Conservation (phyloP, 768 basidiomycete genomes). For the Suillus bovinus region DNA sequence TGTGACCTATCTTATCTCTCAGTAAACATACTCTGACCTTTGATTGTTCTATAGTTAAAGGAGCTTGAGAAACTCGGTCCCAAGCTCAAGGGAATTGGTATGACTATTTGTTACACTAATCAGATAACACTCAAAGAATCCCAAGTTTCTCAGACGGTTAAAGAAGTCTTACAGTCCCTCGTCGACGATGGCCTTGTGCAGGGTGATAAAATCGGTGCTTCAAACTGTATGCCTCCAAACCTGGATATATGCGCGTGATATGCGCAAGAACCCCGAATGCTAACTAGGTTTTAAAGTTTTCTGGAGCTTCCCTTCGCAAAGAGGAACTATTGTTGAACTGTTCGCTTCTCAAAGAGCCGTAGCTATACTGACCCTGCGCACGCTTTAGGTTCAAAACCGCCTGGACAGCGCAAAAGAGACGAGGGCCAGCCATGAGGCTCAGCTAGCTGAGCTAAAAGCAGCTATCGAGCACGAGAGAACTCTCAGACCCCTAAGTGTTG, state of each 20-base stretch:
- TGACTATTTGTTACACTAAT: conserved; percentile 11
- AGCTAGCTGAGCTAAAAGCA: conserved; percentile 49
- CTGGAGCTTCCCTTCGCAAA: conserved; percentile 94
- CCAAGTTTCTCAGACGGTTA: conserved; percentile 85
- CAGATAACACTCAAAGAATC: conserved; percentile 1
- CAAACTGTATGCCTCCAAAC: conserved; percentile 64
- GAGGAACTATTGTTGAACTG: conserved; percentile 63
- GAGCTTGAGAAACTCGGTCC: conserved; percentile 89
- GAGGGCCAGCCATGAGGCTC: conserved; percentile 40
- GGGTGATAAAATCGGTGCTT: conserved; percentile 91
- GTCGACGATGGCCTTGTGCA: conserved; percentile 87
- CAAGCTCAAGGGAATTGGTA: conserved; percentile 91
- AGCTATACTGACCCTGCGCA: not conserved
- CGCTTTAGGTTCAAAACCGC: conserved; percentile 54
- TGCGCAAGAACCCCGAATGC: conserved; percentile 5
- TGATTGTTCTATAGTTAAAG: conserved; percentile 57
- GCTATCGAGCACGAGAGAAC: conserved; percentile 52
- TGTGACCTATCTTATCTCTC: conserved; percentile 16
- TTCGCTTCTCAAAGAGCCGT: conserved; percentile 9
- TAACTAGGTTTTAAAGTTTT: conserved; percentile 56
- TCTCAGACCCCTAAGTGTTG: conserved; percentile 58
- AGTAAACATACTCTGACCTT: not conserved
- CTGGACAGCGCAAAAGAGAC: conserved; percentile 51
- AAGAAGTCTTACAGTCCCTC: conserved; percentile 86
- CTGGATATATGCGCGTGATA: conserved; percentile 25